Base-by-base conservation (phyloP, 2,329 filamentous ascomycete species). In the Chalara sp. region DNA sequence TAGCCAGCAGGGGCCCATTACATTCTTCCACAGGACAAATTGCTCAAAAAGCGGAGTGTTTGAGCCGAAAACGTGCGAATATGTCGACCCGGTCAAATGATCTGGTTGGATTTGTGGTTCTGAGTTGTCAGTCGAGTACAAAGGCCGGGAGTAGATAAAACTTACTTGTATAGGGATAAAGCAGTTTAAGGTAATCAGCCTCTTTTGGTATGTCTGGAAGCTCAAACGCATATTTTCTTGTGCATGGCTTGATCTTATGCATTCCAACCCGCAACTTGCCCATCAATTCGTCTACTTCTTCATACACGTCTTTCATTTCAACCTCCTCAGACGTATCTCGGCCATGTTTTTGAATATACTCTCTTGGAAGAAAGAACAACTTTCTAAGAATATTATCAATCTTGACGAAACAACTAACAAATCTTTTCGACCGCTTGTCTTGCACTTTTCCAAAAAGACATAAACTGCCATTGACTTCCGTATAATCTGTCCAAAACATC, bases 1-100 rank as follows among this genome's bases (percentile, higher is more conserved):
- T 44, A 99, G 79, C 93, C 93, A 99, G 67, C 93, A 97, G 32
- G 93, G 93, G 1, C 93, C 93, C 92, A 96, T 99, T 61, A 99
- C 88, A 65, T 96, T 95, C 72, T 96, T 97, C 87, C 91, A 96
- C 5, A 99, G 77, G 21, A 99, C 93, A 65, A 99, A 99, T 61
- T 99, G 93, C 69, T 99, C 93, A 61, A 99, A 99, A 0, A 99
- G 76, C 1, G 89, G 83, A 0, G 93, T 99, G 67, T 93, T 96
- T 51, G 87, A 86, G 31, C 95, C 93, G 60, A 99, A 99, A 29
- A 96, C 85, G 58, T 89, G 88, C 1, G 92, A 96, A 65, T 92
- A 99, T 0, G 93, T 97, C 66, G 95, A 84, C 31, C 93, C 93
- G 40, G 76, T 80, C 5, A 80, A 71, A 54, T 64, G 50, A 32